Conservation (phyloP, 2,329 filamentous ascomycete genomes). For the Colletotrichum cordylinicola region DNA sequence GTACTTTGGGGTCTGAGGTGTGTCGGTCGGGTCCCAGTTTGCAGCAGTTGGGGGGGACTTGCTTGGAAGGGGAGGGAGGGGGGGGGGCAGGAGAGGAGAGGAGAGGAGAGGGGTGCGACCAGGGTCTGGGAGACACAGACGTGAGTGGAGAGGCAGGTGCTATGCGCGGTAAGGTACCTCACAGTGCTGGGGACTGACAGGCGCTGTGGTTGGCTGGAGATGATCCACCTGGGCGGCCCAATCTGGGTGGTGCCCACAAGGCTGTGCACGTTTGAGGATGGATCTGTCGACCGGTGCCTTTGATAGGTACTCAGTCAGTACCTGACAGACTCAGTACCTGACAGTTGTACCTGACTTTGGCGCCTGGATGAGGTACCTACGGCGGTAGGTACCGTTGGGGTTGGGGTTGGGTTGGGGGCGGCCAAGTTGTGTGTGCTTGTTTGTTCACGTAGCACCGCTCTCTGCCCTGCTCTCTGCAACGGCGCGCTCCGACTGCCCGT, state of each 20-base stretch:
- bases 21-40: constrained; percentile 1
- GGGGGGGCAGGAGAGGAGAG: not conserved
- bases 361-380: not conserved
- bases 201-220: not conserved
- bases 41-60: not conserved
- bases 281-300: constrained; percentile 17
- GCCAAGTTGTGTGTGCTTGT: not conserved
- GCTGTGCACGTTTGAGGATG: constrained; percentile 28
- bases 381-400: not conserved
- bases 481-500: constrained; percentile 13
- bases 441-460: not conserved
- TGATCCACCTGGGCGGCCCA: constrained; percentile 1
- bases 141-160: not conserved
- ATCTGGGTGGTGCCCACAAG: constrained; percentile 24
- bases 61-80: not conserved
- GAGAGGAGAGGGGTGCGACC: not conserved
- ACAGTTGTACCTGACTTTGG: not conserved
- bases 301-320: not conserved
- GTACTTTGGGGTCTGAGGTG: not conserved
- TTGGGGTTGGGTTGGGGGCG: not conserved
- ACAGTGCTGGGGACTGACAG: not conserved
- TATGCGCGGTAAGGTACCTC: not conserved
- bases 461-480: constrained; percentile 4
- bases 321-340: not conserved
- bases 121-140: not conserved